Percentiles rank a stretch among this genome's conserved stretches.
phyloP scores from a whole-genome alignment of 768 basidiomycete genomes.

The Mycena galopus region DNA sequence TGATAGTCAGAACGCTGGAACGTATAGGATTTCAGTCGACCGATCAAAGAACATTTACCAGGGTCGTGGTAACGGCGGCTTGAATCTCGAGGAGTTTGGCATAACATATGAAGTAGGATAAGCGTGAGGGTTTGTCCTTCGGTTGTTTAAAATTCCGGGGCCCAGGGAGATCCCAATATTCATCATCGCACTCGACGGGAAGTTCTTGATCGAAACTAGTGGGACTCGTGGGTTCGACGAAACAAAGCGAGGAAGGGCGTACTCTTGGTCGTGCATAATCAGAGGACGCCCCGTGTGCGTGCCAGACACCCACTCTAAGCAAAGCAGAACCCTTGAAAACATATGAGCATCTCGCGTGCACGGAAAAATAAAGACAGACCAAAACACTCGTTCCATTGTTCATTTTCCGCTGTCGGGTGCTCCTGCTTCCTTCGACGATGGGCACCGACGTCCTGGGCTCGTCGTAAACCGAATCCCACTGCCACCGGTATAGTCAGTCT shows the following conservation, averaged over 20 bases:
- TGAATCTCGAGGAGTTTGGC: slow-evolving; percentile 66
- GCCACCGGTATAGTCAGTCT: no score
- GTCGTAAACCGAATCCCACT: slow-evolving; percentile 68
- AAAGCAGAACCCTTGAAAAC: slow-evolving; percentile 37
- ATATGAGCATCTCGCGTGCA: background rate
- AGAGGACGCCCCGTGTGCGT: slow-evolving; percentile 67
- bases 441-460: slow-evolving; percentile 72
- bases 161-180: slow-evolving; percentile 66
- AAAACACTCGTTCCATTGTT: slow-evolving; percentile 71
- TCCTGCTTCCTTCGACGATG: slow-evolving; percentile 56
- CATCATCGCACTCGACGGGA: slow-evolving; percentile 76
- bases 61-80: slow-evolving; percentile 62
- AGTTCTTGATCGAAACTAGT: slow-evolving; percentile 70
- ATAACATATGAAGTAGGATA: slow-evolving; percentile 59
- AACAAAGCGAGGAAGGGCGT: slow-evolving; percentile 36
- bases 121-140: slow-evolving; percentile 56
- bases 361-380: slow-evolving; percentile 42
- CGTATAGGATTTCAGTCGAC: background rate
- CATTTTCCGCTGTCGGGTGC: slow-evolving; percentile 60
- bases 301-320: slow-evolving; percentile 41
- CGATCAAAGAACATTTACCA: slow-evolving; percentile 61
- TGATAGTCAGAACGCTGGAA: background rate
- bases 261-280: slow-evolving; percentile 72
- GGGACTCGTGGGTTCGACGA: background rate
- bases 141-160: slow-evolving; percentile 68